phyloP scores from a whole-genome alignment of 2,329 filamentous ascomycete species.

The Trichoderma guizhouense region DNA sequence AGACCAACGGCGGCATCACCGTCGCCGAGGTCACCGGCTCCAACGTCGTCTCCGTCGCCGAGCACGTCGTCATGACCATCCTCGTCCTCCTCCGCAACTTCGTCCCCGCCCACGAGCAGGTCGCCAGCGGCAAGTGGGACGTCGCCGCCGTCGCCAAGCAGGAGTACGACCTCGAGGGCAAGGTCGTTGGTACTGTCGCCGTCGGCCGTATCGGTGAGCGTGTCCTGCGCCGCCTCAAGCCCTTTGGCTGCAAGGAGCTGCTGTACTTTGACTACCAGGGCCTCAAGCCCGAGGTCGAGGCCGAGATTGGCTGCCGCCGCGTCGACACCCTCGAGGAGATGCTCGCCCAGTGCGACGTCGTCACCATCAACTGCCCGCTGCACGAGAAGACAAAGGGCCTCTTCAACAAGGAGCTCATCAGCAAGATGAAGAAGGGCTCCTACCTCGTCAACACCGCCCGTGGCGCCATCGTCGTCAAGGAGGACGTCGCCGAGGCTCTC shows the following conservation, averaged over 20 bases:
- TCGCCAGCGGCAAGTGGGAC: constrained; percentile 86
- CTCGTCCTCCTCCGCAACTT: constrained; percentile 96
- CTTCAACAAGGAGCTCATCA: constrained; percentile 97
- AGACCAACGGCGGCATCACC: constrained; percentile 95
- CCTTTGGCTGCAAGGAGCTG: constrained; percentile 99
- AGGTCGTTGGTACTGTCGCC: constrained; percentile 96
- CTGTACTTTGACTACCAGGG: constrained; percentile 99
- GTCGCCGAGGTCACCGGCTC: constrained; percentile 97
- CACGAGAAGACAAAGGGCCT: constrained; percentile 96
- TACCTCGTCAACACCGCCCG: constrained; percentile 99
- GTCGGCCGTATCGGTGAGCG: constrained; percentile 98
- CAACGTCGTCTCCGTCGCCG: constrained; percentile 97
- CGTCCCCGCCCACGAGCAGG: constrained; percentile 92
- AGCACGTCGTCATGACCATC: constrained; percentile 99
- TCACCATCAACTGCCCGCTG: constrained; percentile 99
- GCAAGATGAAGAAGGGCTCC: constrained; percentile 98
- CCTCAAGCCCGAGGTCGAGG: constrained; percentile 76
- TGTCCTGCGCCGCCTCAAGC: constrained; percentile 90
- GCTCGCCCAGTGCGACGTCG: constrained; percentile 88
- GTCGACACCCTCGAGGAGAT: constrained; percentile 91
- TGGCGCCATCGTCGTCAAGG: constrained; percentile 98
- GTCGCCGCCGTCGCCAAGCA: constrained; percentile 96
- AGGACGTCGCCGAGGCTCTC: constrained; percentile 92
- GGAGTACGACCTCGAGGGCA: constrained; percentile 95
- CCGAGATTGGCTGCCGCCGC: constrained; percentile 91